These are phyloP conservation scores for Pleomassaria siparia DNA, from an alignment of 2,329 filamentous ascomycete genomes.

Conservation along the genomic window DNA sequence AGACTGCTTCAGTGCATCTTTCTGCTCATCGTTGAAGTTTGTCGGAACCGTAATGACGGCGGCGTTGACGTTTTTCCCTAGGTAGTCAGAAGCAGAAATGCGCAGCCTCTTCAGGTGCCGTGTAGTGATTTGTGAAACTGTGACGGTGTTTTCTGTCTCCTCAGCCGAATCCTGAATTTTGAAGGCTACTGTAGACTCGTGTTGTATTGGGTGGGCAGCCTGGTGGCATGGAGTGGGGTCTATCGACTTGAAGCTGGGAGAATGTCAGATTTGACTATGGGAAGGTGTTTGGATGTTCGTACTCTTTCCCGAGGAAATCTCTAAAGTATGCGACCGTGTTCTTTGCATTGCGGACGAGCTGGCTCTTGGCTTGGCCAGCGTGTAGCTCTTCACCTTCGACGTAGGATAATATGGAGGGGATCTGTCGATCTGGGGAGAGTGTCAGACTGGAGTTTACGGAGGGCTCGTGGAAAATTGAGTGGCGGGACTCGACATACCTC, in stretches of 20 bases:
- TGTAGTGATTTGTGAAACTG: conserved; percentile 78
- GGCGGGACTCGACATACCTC: conserved; percentile 61
- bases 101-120: conserved; percentile 82
- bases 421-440: conserved; percentile 76
- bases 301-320: conserved; percentile 94
- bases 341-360: conserved; percentile 86
- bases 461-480: conserved; percentile 4
- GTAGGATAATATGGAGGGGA: conserved; percentile 91
- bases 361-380: conserved; percentile 90
- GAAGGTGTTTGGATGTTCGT: conserved; percentile 37
- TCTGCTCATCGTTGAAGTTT: conserved; percentile 87
- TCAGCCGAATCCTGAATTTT: conserved; percentile 72
- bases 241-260: conserved; percentile 81
- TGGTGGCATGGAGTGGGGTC: conserved; percentile 94
- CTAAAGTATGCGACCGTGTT: conserved; percentile 97
- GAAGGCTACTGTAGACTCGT: conserved; percentile 74
- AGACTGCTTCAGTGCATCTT: conserved; percentile 74
- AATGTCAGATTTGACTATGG: conserved; percentile 19
- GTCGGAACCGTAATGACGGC: conserved; percentile 93
- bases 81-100: conserved; percentile 83
- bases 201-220: conserved; percentile 83
- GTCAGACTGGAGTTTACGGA: conserved; percentile 1
- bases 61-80: conserved; percentile 91
- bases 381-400: conserved; percentile 96
- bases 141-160: conserved; percentile 63